Conservation (phyloP, 768 basidiomycete species). For the Termitomyces bulborhizus region DNA sequence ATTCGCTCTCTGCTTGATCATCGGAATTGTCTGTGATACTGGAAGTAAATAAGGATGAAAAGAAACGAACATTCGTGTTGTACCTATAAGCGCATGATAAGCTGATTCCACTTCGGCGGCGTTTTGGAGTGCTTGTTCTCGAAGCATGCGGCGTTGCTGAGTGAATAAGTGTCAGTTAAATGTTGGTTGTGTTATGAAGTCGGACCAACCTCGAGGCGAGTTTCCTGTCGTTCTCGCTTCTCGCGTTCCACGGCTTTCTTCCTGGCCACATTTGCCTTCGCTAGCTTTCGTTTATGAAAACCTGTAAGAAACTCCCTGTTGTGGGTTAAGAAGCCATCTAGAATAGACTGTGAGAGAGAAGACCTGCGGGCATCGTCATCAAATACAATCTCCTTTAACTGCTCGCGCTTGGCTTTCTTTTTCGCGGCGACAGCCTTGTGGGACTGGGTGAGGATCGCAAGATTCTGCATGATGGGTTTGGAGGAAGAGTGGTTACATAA, state of each 20-base stretch:
- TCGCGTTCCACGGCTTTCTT: constrained; percentile 71
- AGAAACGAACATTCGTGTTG: constrained; percentile 4
- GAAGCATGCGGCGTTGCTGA: constrained; percentile 73
- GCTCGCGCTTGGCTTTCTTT: constrained; percentile 54
- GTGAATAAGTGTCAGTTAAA: constrained; percentile 10
- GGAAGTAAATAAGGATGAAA: constrained; percentile 2
- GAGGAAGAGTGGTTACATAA: constrained; percentile 11
- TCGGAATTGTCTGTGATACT: constrained; percentile 15
- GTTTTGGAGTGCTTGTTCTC: constrained; percentile 74
- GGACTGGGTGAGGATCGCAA: constrained; percentile 54
- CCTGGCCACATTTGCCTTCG: constrained; percentile 71
- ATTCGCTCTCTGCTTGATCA: constrained; percentile 39
- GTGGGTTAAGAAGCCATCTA: constrained; percentile 7
- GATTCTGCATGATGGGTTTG: constrained; percentile 21
- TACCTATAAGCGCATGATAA: constrained; percentile 49
- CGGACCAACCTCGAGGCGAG: constrained; percentile 66
- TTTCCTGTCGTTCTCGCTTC: constrained; percentile 67
- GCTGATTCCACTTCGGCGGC: constrained; percentile 72
- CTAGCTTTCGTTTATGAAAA: constrained; percentile 88
- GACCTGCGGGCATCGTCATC: constrained; percentile 82
- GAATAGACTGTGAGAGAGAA: constrained; percentile 10
- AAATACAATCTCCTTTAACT: constrained; percentile 78
- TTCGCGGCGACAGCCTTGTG: constrained; percentile 62
- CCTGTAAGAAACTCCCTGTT: constrained; percentile 86
- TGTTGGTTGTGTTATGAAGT: constrained; percentile 8